Evolutionary conservation across 495 filamentous ascomycete genomes (phyloP).

Genomic region (Neurospora hispaniola): DNA sequence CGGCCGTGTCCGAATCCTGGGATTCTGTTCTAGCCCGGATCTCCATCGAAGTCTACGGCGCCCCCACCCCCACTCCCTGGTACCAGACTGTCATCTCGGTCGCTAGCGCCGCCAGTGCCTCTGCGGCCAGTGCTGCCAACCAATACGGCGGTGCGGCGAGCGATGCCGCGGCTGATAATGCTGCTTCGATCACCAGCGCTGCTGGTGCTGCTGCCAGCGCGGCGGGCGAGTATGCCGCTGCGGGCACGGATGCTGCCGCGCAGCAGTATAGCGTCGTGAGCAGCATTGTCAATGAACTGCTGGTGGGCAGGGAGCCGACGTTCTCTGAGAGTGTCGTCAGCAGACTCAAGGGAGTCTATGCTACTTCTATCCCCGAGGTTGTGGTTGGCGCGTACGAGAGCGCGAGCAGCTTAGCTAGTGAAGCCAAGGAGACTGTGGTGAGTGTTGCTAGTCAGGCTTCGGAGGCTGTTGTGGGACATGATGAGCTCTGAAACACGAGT

Average conservation of each 20-base stretch:
- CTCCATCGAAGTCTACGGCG: conserved; percentile 63
- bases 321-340: conserved; percentile 75
- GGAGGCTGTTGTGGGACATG: conserved; percentile 7
- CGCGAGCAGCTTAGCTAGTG: conserved; percentile 26
- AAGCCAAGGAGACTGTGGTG: conserved; percentile 21
- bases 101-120: conserved; percentile 15
- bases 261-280: conserved; percentile 60
- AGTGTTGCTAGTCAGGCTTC: conserved; percentile 11
- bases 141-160: conserved; percentile 20
- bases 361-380: conserved; percentile 12
- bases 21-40: conserved; percentile 55
- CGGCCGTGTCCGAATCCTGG: conserved; percentile 45
- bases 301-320: conserved; percentile 66
- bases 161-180: conserved; percentile 17
- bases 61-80: conserved; percentile 50
- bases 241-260: conserved; percentile 40
- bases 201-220: conserved; percentile 15
- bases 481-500: background rate
- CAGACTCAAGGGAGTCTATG: conserved; percentile 53
- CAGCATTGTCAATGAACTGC: conserved; percentile 63
- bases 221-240: conserved; percentile 40
- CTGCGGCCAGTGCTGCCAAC: conserved; percentile 12
- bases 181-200: conserved; percentile 36
- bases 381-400: conserved; percentile 1
- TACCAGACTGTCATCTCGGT: conserved; percentile 35